Percentiles rank a stretch among this genome's conserved stretches.
Evolutionary conservation across 371 early-diverging fungal species (phyloP).

Genomic region (Mucor sp.): DNA sequence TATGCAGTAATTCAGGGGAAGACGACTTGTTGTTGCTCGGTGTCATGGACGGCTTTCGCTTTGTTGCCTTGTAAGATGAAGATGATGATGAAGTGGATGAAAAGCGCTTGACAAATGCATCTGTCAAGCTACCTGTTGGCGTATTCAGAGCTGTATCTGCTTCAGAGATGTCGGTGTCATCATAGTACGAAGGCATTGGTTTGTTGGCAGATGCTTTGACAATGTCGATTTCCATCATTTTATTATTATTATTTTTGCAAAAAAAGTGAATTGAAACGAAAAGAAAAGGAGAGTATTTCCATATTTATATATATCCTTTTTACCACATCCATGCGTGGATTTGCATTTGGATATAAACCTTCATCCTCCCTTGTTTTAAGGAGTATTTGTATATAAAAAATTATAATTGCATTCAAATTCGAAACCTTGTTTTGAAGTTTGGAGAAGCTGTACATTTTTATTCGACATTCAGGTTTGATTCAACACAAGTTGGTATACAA

Average conservation of each 20-base stretch:
- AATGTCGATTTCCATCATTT: slow-evolving; percentile 9
- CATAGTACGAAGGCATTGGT: not conserved
- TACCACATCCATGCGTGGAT: not conserved
- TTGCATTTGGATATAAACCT: not conserved
- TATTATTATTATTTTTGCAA: not conserved
- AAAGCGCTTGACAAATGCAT: slow-evolving; percentile 5
- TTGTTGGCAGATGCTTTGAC: slow-evolving; percentile 4
- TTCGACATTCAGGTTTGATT: too few species aligned
- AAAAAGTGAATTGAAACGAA: not conserved
- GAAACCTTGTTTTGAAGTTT: too few species aligned
- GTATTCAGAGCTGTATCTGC: slow-evolving; percentile 17
- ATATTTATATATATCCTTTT: not conserved
- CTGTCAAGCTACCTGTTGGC: slow-evolving; percentile 16
- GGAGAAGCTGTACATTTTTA: too few species aligned
- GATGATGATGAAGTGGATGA: slow-evolving; percentile 12
- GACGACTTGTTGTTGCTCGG: not conserved
- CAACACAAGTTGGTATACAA: too few species aligned
- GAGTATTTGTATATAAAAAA: not conserved
- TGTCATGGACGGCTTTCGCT: not conserved
- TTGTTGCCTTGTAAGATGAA: not conserved
- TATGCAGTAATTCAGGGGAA: slow-evolving; percentile 4
- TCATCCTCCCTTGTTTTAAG: slow-evolving; percentile 1
- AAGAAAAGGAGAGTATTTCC: not conserved
- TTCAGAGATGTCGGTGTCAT: slow-evolving; percentile 14
- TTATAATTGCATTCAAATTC: too few species aligned